Base-by-base conservation (phyloP, 1,139 yeast species). In the Hanseniaspora gamundiae region DNA sequence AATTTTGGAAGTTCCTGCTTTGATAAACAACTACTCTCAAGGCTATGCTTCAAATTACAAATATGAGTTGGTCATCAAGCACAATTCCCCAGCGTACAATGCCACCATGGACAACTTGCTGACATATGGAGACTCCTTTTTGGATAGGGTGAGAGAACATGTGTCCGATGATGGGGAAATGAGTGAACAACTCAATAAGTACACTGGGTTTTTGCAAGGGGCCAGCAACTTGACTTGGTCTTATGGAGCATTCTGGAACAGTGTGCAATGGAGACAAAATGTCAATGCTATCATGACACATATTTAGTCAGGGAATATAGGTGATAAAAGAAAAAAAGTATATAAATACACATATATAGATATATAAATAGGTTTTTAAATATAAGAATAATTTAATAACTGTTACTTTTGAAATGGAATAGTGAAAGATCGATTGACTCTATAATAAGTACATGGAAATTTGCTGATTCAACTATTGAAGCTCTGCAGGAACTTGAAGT, bases 141-240 rank as follows among this genome's bases (percentile, higher is more conserved):
- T 88, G 54, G 76, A 75, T 44, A 76, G 82, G 21, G 70, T 87
- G 35, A 73, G 78, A 52, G 75, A 73, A 42, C 97, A 88, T 62
- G 79, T 78, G 26, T 84, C 78, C 53, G 62, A 64, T 30, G 70
- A 74, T n/a, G 95, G 95, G 5, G 74, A 74, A 42, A 77, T 88
- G 77, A 80, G 88, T 55, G 98, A 91, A 61, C 96, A 91, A 57
- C 84, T 85, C 60, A 85, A 83, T 64, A 76, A 75, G 55, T 73
- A 78, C 53, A 76, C 72, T 39, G 98, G 98, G 0, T 85, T 61
- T 59, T 78, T 86, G 81, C 82, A 79, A 61, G 98, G 98, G 2
- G 97, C 97, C 0, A 64, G 67, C 45, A 75, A 84, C 52, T 73
- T 91, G 55, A 87, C 96, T 5, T 91, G 98, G 98, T 81, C 94